phyloP scores from a whole-genome alignment of 495 filamentous ascomycete genomes.

The Aspergillus carlsbadensis region DNA sequence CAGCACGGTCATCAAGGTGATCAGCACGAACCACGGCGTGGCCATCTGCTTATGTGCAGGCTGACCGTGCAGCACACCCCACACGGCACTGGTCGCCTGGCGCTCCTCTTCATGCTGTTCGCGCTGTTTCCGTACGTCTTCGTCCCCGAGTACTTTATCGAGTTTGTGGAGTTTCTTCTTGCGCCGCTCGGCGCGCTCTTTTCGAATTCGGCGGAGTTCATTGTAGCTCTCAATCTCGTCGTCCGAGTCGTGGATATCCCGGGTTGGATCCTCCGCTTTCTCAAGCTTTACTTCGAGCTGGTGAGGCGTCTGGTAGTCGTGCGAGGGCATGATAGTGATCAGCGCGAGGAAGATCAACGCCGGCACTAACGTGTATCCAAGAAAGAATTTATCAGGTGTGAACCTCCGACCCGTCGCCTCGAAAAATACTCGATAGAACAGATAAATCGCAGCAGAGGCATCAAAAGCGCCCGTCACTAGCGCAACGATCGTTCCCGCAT shows the following conservation, averaged over 20 bases:
- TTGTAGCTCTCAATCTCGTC: slow-evolving; percentile 45
- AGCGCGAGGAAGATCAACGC: slow-evolving; percentile 53
- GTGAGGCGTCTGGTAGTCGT: slow-evolving; percentile 60
- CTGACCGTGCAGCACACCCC: slow-evolving; percentile 81
- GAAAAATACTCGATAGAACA: slow-evolving; percentile 63
- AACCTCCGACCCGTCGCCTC: slow-evolving; percentile 49
- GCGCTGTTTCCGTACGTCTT: slow-evolving; percentile 52
- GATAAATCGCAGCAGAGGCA: slow-evolving; percentile 65
- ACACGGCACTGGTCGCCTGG: slow-evolving; percentile 52
- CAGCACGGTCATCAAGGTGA: slow-evolving; percentile 87
- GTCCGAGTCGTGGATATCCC: slow-evolving; percentile 61
- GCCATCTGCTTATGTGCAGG: slow-evolving; percentile 72
- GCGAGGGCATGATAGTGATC: slow-evolving; percentile 58
- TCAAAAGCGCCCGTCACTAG: slow-evolving; percentile 72
- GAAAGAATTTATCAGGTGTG: slow-evolving; percentile 61
- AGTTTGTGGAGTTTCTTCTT: slow-evolving; percentile 66
- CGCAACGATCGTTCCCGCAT: slow-evolving; percentile 66
- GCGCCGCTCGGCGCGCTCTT: slow-evolving; percentile 58
- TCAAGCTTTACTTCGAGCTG: slow-evolving; percentile 63
- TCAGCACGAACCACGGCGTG: slow-evolving; percentile 87
- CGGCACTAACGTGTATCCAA: slow-evolving; percentile 61
- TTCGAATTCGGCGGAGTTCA: slow-evolving; percentile 51
- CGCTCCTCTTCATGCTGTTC: slow-evolving; percentile 54
- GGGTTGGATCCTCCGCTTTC: slow-evolving; percentile 46
- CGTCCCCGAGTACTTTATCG: slow-evolving; percentile 60